These are phyloP conservation scores for Penicillium sp. DNA, from an alignment of 2,329 filamentous ascomycete genomes.

Conservation along the genomic window DNA sequence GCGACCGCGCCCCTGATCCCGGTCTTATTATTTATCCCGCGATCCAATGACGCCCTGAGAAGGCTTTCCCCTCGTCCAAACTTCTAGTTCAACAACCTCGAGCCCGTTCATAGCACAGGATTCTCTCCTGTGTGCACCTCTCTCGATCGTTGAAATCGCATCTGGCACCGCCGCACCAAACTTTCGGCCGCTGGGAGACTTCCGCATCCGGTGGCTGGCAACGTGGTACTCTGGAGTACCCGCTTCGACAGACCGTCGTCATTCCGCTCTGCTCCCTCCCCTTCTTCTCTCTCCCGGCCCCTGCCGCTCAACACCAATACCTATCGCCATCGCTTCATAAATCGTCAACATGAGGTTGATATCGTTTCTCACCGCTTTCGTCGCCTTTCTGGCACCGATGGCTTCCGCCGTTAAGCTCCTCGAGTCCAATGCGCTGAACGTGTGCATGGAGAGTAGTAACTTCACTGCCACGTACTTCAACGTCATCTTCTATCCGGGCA, in stretches of 20 bases:
- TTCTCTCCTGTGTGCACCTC: no score
- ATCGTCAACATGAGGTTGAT: conserved; percentile 35
- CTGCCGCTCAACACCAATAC: conserved; percentile 9
- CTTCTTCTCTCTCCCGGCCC: conserved; percentile 5
- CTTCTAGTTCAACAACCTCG: no score
- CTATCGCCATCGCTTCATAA: conserved; percentile 5
- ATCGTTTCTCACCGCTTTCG: conserved; percentile 34
- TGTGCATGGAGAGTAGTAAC: conserved; percentile 77
- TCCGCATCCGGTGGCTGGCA: conserved; percentile 38
- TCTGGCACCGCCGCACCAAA: conserved; percentile 2
- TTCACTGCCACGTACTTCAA: conserved; percentile 89
- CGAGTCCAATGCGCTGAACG: conserved; percentile 76
- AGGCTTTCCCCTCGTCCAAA: no score
- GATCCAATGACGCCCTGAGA: neutral
- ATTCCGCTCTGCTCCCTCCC: conserved; percentile 15
- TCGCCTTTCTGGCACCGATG: conserved; percentile 47
- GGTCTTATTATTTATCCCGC: no score
- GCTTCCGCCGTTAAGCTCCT: conserved; percentile 66
- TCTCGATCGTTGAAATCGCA: no score
- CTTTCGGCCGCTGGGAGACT: conserved; percentile 19
- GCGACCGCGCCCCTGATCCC: no score
- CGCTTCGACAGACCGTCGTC: conserved; percentile 15
- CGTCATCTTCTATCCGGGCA: conserved; percentile 63
- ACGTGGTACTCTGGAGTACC: conserved; percentile 36
- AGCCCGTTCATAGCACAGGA: no score